Conservation (phyloP, 495 filamentous ascomycete species). For the Tetracladium marchalianum region DNA sequence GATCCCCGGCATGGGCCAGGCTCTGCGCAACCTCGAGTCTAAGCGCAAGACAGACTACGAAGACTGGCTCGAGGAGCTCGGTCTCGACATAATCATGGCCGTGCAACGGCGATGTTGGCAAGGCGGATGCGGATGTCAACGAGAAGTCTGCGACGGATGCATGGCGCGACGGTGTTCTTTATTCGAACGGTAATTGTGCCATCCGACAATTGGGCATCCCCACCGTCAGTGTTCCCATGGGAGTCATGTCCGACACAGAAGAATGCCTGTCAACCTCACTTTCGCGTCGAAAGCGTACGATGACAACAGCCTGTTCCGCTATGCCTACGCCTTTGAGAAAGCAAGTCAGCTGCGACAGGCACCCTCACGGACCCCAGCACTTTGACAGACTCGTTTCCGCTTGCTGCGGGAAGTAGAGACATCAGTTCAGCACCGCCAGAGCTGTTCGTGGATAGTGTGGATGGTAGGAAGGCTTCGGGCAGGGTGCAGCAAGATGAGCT, state of each 20-base stretch:
- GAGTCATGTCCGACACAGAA: constrained; percentile 9
- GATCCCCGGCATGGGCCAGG: constrained; percentile 16
- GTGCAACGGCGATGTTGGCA: constrained; percentile 22
- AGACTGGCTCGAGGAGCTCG: constrained; percentile 20
- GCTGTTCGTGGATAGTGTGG: too few relatives aligned
- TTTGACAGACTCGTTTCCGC: too few relatives aligned
- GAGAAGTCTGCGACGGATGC: constrained; percentile 14
- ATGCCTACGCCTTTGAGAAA: constrained; percentile 23
- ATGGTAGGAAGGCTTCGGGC: too few relatives aligned
- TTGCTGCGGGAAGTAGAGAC: too few relatives aligned
- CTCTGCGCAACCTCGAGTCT: constrained; percentile 20
- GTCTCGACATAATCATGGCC: constrained; percentile 22
- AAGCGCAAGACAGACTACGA: constrained; percentile 24
- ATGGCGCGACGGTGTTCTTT: constrained; percentile 24
- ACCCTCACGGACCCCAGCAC: too few relatives aligned
- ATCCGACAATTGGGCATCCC: constrained; percentile 26
- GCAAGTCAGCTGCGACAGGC: too few relatives aligned
- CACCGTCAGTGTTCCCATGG: constrained; percentile 24
- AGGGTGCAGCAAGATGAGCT: too few relatives aligned
- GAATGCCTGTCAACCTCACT: constrained; percentile 27
- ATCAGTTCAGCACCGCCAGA: too few relatives aligned
- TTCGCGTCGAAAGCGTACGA: constrained; percentile 24
- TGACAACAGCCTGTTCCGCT: constrained; percentile 22
- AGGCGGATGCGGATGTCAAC: constrained; percentile 21
- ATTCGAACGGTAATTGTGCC: constrained; percentile 25